Evolutionary conservation across 139 green algal genomes (phyloP).

Genomic region (Tetradesmus obliquus): DNA sequence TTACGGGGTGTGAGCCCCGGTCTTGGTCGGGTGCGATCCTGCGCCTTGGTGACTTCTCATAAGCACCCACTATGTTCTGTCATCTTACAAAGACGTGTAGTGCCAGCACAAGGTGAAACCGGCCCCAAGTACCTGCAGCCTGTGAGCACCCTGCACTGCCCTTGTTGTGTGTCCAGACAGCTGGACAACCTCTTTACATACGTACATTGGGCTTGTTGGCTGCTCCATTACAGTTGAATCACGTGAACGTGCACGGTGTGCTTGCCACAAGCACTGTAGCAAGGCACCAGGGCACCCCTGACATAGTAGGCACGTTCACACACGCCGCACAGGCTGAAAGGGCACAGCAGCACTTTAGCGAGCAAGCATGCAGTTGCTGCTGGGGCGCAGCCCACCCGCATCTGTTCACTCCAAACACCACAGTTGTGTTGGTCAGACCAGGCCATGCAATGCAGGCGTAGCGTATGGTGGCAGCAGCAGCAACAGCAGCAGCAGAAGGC

Average conservation of each 20-base stretch:
- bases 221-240: background rate
- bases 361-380: too few species aligned
- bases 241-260: background rate
- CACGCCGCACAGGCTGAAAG: background rate
- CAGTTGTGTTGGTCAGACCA: too few species aligned
- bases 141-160: background rate
- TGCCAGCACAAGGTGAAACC: background rate
- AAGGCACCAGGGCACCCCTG: background rate
- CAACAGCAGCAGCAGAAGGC: background rate
- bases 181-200: background rate
- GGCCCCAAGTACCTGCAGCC: background rate
- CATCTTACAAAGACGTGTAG: too few species aligned
- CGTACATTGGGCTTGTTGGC: background rate
- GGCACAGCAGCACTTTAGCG: background rate
- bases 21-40: background rate
- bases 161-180: background rate
- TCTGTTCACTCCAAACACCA: too few species aligned
- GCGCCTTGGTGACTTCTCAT: background rate
- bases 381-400: background rate
- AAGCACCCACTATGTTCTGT: too few species aligned
- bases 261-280: background rate
- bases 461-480: background rate
- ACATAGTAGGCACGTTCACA: background rate
- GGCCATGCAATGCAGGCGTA: background rate
- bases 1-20: background rate